Conservation (phyloP, 2,329 filamentous ascomycete species). For the Pseudopithomyces maydicus region DNA sequence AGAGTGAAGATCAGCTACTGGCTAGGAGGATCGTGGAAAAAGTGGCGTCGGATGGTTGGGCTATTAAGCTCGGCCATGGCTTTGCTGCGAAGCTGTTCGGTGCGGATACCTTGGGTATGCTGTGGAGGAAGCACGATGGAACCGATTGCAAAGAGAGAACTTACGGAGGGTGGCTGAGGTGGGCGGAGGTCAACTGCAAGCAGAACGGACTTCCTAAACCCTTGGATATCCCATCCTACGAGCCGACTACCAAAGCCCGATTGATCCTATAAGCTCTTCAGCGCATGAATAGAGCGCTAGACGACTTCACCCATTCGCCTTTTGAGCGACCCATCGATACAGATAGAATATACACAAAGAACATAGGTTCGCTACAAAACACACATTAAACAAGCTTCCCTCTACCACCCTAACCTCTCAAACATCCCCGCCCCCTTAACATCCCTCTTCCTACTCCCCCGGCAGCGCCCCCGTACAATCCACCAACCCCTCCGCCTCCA, state of each 20-base stretch:
- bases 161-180: conserved; percentile 60
- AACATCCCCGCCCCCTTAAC: conserved; percentile 23
- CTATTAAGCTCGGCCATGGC: conserved; percentile 62
- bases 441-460: conserved; percentile 37
- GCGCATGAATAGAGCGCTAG: too few species aligned
- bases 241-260: conserved; percentile 19
- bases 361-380: too few species aligned
- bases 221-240: conserved; percentile 19
- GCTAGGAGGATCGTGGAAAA: conserved; percentile 59
- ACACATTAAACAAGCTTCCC: neutral
- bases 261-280: neutral
- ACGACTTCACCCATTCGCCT: too few species aligned
- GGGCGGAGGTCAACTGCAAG: conserved; percentile 56
- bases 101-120: conserved; percentile 55
- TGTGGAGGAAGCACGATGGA: conserved; percentile 58
- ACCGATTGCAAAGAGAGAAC: conserved; percentile 57
- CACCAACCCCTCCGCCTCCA: conserved; percentile 22
- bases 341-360: too few species aligned
- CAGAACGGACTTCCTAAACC: conserved; percentile 38
- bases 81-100: conserved; percentile 57
- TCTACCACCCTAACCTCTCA: neutral
- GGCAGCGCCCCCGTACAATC: conserved; percentile 43
- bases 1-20: conserved; percentile 53
- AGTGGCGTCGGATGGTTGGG: conserved; percentile 57
- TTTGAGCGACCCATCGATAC: too few species aligned